phyloP scores from a whole-genome alignment of 257 asterid species.

The Fraxinus anomala region DNA sequence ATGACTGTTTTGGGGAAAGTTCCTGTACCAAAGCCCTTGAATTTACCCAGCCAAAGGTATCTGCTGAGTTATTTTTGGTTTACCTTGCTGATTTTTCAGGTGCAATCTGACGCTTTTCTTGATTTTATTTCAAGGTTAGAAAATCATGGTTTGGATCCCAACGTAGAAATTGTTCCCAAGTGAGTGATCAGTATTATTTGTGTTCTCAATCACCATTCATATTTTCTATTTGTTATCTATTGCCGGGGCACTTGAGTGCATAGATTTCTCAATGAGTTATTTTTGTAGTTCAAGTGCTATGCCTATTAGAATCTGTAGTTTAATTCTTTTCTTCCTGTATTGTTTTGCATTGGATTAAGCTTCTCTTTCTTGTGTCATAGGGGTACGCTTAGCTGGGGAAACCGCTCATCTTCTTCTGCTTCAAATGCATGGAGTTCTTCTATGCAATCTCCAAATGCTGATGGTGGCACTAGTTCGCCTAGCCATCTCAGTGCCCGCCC shows the following conservation, averaged over 20 bases:
- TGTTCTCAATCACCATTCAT: conserved; percentile 7
- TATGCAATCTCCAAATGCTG: conserved; percentile 69
- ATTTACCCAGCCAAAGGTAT: conserved; percentile 96
- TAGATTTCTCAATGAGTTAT: not conserved
- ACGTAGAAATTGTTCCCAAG: conserved; percentile 98
- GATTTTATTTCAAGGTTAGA: conserved; percentile 68
- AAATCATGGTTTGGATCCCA: conserved; percentile 92
- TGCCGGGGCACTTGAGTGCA: conserved; percentile 11
- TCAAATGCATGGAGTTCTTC: conserved; percentile 89
- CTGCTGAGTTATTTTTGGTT: conserved; percentile 2
- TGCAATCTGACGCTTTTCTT: conserved; percentile 35
- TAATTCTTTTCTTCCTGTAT: conserved; percentile 9
- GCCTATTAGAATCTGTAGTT: not conserved
- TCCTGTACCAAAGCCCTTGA: conserved; percentile 94
- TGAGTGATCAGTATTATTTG: conserved; percentile 46
- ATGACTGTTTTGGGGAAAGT: conserved; percentile 96
- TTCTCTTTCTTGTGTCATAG: conserved; percentile 40
- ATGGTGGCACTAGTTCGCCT: conserved; percentile 73
- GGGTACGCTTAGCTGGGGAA: conserved; percentile 96
- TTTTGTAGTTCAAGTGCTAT: conserved; percentile 3
- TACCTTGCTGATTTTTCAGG: conserved; percentile 9
- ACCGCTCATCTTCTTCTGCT: conserved; percentile 74
- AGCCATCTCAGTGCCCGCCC: conserved; percentile 78
- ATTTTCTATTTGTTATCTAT: conserved; percentile 11
- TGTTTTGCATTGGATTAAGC: conserved; percentile 29